Base-by-base conservation (phyloP, 2,329 filamentous ascomycete genomes). In the Basipetospora chlamydospora region DNA sequence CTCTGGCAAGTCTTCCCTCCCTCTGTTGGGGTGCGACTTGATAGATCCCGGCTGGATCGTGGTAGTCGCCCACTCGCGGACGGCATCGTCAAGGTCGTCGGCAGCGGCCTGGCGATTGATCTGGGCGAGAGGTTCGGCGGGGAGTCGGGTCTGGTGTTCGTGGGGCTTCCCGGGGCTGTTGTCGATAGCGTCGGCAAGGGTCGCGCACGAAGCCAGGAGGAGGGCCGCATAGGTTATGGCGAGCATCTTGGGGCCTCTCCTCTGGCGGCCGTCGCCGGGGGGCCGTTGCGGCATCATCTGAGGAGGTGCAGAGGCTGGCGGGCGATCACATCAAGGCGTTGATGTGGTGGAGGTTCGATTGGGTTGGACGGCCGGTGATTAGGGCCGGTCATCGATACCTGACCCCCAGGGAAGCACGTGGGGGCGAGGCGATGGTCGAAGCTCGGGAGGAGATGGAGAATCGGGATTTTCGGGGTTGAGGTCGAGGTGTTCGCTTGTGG, bases 241-340 rank as follows among this genome's bases (percentile, higher is more conserved):
- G 48, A 61, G 54, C 52, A 57, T 60, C 49, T 61, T 56, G 55
- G 66, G 59, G 61, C 60, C 35, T 37, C 35, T 28, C 26, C 35
- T 28, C 30, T 37, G 57, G 59, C 63, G 59, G 52, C 62, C 66
- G 57, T 69, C 67, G 60, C 67, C 69, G 50, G 66, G 66, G 55
- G 72, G 72, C 64, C 73, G 71, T 69, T 70, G 74, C 64, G 70
- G 63, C 73, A 77, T 80, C 43, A 28, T 16, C 25, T 6, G 18
- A 10, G 20, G 20, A 18, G 9, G 26, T 10, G 33, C 4, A 31
- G n/a, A 23, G 12, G 7, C 12, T 22, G 10, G 26, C 21, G 30
- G 36, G 28, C 29, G 36, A 38, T 38, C 23, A 38, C 36, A 38
- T 38, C 18, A 37, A 37, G 36, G 29, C 29, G n/a, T n/a, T n/a